Conservation (phyloP, 441 rosid species). For the Biscutella auriculata region DNA sequence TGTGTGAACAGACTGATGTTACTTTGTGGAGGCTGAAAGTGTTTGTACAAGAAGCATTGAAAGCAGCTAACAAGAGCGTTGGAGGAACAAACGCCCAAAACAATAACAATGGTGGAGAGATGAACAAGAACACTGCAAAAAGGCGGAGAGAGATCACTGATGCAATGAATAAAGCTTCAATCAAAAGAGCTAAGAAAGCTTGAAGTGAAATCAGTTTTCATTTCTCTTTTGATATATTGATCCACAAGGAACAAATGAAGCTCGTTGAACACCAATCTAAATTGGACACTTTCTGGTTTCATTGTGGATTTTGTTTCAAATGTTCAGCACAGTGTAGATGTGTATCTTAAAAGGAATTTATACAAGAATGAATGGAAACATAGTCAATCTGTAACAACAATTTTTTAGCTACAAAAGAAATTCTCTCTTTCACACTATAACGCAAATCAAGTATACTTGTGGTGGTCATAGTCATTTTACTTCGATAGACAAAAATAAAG, state of each 20-base stretch:
- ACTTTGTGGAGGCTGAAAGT: constrained; percentile 85
- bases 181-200: constrained; percentile 41
- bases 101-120: constrained; percentile 28
- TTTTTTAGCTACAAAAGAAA: background rate
- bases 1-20: constrained; percentile 44
- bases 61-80: constrained; percentile 42
- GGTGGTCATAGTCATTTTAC: too few species aligned
- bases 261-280: constrained; percentile 10
- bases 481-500: too few species aligned
- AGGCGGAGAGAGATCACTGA: constrained; percentile 50
- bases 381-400: background rate
- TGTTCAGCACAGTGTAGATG: background rate
- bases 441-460: too few species aligned
- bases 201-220: background rate
- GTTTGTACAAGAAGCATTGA: constrained; percentile 69
- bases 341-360: background rate
- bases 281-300: background rate
- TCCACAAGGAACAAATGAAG: constrained; percentile 6
- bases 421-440: too few species aligned
- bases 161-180: constrained; percentile 35
- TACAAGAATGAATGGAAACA: background rate
- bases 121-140: constrained; percentile 37
- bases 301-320: background rate
- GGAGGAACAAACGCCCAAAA: constrained; percentile 36
- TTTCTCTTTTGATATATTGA: background rate